These are phyloP conservation scores for Penstemon barbatus DNA, from an alignment of 257 asterid genomes.

Conservation along the genomic window DNA sequence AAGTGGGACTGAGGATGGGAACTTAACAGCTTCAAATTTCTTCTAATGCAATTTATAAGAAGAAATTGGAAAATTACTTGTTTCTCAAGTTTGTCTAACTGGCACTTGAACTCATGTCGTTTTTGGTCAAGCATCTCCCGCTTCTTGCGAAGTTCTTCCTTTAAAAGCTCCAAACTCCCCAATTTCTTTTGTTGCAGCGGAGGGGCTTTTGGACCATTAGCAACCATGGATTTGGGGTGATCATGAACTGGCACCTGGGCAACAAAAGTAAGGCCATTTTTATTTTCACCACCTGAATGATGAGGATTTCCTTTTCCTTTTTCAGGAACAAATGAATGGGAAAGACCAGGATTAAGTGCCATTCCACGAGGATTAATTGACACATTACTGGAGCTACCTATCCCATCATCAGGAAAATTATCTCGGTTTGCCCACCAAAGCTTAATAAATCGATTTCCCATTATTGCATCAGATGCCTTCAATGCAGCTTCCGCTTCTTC, in stretches of 20 bases:
- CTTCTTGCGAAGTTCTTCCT: constrained; percentile 93
- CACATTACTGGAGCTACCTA: constrained; percentile 36
- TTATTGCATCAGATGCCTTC: constrained; percentile 94
- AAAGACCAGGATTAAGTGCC: constrained; percentile 34
- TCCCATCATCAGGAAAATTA: constrained; percentile 66
- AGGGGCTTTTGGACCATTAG: constrained; percentile 58
- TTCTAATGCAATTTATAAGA: constrained; percentile 18
- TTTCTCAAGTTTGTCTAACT: constrained; percentile 75
- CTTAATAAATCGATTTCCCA: constrained; percentile 97
- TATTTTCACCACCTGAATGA: constrained; percentile 42
- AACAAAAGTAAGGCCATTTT: constrained; percentile 34
- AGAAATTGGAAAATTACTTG: constrained; percentile 55
- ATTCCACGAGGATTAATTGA: constrained; percentile 35
- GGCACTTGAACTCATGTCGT: constrained; percentile 71
- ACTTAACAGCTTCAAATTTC: background rate
- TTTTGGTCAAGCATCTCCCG: constrained; percentile 97
- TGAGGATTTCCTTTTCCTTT: constrained; percentile 58
- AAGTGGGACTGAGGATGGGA: background rate
- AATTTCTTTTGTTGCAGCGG: constrained; percentile 71
- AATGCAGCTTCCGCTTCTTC: constrained; percentile 95
- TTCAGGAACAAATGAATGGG: constrained; percentile 38
- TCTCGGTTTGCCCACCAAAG: constrained; percentile 98
- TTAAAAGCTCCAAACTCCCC: constrained; percentile 80
- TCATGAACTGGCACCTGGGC: constrained; percentile 44
- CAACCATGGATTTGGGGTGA: constrained; percentile 42